Evolutionary conservation across 257 asterid genomes (phyloP), one percentile per base, ranked within the genome.

Genomic region (Penstemon davidsonii): DNA sequence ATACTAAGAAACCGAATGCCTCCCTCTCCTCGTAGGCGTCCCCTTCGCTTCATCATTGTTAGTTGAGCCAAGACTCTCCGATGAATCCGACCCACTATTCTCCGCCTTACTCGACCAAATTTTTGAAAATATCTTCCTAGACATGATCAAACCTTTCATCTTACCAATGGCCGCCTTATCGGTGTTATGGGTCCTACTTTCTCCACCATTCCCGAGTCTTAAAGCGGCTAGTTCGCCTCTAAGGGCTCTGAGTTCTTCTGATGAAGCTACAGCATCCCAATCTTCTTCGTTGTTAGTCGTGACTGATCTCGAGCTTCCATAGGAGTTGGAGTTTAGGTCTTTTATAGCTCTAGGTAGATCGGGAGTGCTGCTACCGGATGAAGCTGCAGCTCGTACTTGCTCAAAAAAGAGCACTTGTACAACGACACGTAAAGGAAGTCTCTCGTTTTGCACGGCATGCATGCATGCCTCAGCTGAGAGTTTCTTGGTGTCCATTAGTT

Each of bases 361-460:
- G 0, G 95, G 95, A 0, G 95, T 89, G 84, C 82, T 83, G 78
- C 85, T 80, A 19, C 92, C 96, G 5, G 95, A 87, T 3, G 86
- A 74, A 9, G 91, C 86, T 12, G 89, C 73, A 2, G 91, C 86
- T n/a, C 91, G 81, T 39, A 76, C 88, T 75, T 88, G 96, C 81
- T 86, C 96, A 45, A 84, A 86, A 60, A 83, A 86, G 66, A 88
- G 88, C 5, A 88, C 91, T 65, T 88, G 96, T 3, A 88, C 88
- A 2, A 88, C 91, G 0, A 88, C 89, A 6, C 94, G 86, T 12
- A 86, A 18, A 4, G 96, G 96, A 60, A 88, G 91, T 46, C 94
- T 70, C 84, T 88, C 96, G 13, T 88, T 88, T 64, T 86, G 96
- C 37, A 81, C 86, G 0, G 96, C 94, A 6, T 86, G 96, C 89